A percentile compares a stretch with the other conserved stretches of the same genome.
These are phyloP conservation scores for Boletus pseudo-olivaceus DNA, from an alignment of 768 basidiomycete genomes.

Conservation along the genomic window DNA sequence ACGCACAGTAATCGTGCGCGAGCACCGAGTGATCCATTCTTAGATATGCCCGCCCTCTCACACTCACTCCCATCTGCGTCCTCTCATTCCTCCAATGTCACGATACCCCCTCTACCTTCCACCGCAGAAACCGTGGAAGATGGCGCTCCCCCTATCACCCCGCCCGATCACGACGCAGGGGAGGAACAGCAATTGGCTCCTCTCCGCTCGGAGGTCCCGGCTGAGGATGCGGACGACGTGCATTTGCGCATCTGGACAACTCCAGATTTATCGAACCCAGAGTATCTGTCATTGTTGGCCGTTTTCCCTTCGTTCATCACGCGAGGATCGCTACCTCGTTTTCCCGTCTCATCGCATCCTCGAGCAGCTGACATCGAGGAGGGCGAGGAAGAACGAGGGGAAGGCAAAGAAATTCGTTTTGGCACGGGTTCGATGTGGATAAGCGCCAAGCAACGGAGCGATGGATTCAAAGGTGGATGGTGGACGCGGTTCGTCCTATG, in stretches of 20 bases:
- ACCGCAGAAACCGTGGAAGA: constrained; percentile 40
- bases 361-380: constrained; percentile 64
- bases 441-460: constrained; percentile 53
- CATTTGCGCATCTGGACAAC: constrained; percentile 77
- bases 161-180: constrained; percentile 27
- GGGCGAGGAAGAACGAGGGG: constrained; percentile 53
- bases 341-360: constrained; percentile 41
- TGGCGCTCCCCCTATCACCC: constrained; percentile 36
- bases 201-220: constrained; percentile 32
- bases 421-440: constrained; percentile 88
- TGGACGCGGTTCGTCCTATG: constrained; percentile 77
- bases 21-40: constrained; percentile 77
- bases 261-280: constrained; percentile 75
- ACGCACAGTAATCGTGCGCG: constrained; percentile 60
- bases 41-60: constrained; percentile 64
- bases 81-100: constrained; percentile 41
- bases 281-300: constrained; percentile 61
- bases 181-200: constrained; percentile 35
- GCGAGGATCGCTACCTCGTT: constrained; percentile 67
- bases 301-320: constrained; percentile 79
- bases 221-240: constrained; percentile 40
- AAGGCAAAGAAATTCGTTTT: constrained; percentile 57
- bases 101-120: constrained; percentile 31
- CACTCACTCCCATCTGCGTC: constrained; percentile 53
- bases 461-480: constrained; percentile 73